A percentile compares a stretch with the other conserved stretches of the same genome.
Evolutionary conservation across 192 early-diverging fungal genomes (phyloP).

Genomic region (Coemansia sp.): DNA sequence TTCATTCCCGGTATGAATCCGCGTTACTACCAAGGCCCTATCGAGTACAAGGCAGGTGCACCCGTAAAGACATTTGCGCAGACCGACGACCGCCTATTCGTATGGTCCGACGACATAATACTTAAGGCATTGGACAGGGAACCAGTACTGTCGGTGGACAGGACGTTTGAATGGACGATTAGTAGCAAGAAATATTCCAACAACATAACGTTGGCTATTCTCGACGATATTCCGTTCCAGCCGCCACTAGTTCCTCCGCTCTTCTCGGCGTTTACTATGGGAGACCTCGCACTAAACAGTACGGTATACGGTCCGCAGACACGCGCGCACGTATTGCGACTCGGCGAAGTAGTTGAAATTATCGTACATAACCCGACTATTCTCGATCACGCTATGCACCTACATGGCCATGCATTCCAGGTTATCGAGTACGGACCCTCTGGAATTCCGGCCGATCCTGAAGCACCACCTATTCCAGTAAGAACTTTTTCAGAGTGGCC

Average conservation of each 20-base stretch:
- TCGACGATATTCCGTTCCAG: neutral
- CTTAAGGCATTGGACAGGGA: conserved; percentile 7
- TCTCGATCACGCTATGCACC: conserved; percentile 73
- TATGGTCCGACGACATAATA: conserved; percentile 23
- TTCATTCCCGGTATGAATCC: conserved; percentile 50
- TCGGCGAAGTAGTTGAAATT: conserved; percentile 55
- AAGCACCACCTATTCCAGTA: conserved; percentile 60
- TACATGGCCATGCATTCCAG: conserved; percentile 80
- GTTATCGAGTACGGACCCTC: conserved; percentile 59
- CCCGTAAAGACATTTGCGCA: neutral
- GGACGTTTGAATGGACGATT: neutral
- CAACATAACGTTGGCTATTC: neutral
- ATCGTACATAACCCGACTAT: conserved; percentile 70
- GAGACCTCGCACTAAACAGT: neutral
- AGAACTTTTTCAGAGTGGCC: conserved; percentile 68
- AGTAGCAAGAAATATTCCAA: neutral
- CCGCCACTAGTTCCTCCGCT: neutral
- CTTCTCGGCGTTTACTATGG: neutral
- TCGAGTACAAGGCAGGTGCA: conserved; percentile 11
- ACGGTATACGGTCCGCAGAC: conserved; percentile 59
- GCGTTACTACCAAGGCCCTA: conserved; percentile 18
- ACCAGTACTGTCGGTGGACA: conserved; percentile 17
- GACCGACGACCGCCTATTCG: neutral
- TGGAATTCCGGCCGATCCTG: conserved; percentile 12
- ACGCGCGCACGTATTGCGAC: conserved; percentile 23